These are phyloP conservation scores for Colletotrichum cordylinicola DNA, from an alignment of 2,329 filamentous ascomycete species.

Conservation along the genomic window DNA sequence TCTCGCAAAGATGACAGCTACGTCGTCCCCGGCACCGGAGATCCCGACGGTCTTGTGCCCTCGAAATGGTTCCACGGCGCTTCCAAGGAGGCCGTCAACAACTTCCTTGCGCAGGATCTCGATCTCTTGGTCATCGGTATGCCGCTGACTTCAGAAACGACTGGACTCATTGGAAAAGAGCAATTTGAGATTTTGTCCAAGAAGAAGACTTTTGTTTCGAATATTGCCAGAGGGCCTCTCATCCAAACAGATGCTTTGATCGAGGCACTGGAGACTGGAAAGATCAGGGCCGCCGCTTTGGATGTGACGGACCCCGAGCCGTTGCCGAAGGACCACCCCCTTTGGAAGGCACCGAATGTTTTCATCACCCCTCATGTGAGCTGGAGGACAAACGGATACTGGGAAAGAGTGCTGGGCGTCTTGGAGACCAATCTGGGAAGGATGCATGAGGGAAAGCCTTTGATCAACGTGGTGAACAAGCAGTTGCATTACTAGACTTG, in stretches of 20 bases:
- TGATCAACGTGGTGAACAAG: conserved; percentile 34
- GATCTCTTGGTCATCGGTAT: conserved; percentile 49
- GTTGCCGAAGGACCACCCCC: conserved; percentile 63
- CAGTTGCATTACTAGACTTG: conserved; percentile 26
- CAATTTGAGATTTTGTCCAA: conserved; percentile 46
- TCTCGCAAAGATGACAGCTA: conserved; percentile 63
- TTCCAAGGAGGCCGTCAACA: conserved; percentile 36
- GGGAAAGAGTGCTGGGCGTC: conserved; percentile 29
- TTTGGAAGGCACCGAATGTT: conserved; percentile 71
- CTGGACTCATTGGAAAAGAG: conserved; percentile 45
- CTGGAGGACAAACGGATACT: conserved; percentile 35
- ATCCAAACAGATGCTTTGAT: conserved; percentile 57
- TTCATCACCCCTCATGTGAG: conserved; percentile 55
- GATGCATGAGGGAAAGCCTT: conserved; percentile 27
- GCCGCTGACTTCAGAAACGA: conserved; percentile 44
- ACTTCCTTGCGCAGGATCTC: conserved; percentile 47
- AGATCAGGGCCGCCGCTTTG: conserved; percentile 64
- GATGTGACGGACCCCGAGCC: conserved; percentile 79
- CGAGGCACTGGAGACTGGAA: conserved; percentile 51
- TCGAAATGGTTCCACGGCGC: conserved; percentile 47
- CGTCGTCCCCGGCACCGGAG: conserved; percentile 67
- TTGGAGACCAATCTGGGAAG: conserved; percentile 34
- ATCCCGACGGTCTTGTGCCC: conserved; percentile 47
- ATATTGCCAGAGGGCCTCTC: conserved; percentile 65
- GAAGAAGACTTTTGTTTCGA: conserved; percentile 64